phyloP scores from a whole-genome alignment of 2,329 filamentous ascomycete species.

The Blastomyces percursus region DNA sequence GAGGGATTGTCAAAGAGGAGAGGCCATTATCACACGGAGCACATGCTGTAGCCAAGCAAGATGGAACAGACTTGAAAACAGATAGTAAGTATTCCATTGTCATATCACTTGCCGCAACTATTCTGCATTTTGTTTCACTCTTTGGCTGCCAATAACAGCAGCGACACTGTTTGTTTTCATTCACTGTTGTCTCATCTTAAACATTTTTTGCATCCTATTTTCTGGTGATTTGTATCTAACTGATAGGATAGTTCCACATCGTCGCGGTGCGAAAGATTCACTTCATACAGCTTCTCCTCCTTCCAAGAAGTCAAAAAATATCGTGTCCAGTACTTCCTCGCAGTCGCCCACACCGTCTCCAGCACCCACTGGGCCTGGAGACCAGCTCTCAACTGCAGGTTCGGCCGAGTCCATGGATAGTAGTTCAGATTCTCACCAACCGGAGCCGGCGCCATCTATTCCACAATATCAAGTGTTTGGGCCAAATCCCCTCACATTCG shows the following conservation, averaged over 20 bases:
- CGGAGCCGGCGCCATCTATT: slow-evolving; percentile 49
- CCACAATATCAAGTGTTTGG: slow-evolving; percentile 79
- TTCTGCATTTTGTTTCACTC: neutral
- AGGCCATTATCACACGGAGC: slow-evolving; percentile 51
- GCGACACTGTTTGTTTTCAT: neutral
- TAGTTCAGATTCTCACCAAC: slow-evolving; percentile 48
- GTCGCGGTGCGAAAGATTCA: slow-evolving; percentile 13
- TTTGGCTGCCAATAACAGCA: neutral
- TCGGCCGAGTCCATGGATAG: slow-evolving; percentile 52
- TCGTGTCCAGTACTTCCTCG: slow-evolving; percentile 28
- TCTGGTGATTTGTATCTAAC: neutral
- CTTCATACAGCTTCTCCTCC: slow-evolving; percentile 25
- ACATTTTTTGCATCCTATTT: neutral
- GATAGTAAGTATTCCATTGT: slow-evolving; percentile 38
- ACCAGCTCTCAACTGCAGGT: slow-evolving; percentile 50
- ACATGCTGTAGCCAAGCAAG: slow-evolving; percentile 53
- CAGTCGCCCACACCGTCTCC: slow-evolving; percentile 31
- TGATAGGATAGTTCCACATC: slow-evolving; percentile 7
- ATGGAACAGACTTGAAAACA: slow-evolving; percentile 47
- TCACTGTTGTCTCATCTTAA: neutral
- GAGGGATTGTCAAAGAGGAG: slow-evolving; percentile 50
- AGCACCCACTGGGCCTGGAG: slow-evolving; percentile 39
- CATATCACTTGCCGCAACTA: neutral
- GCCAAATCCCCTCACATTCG: slow-evolving; percentile 79
- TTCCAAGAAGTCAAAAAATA: slow-evolving; percentile 30